Percentiles rank a stretch among this genome's conserved stretches.
phyloP scores from a whole-genome alignment of 208 protist species.

The Endotrypanum monterogeii region DNA sequence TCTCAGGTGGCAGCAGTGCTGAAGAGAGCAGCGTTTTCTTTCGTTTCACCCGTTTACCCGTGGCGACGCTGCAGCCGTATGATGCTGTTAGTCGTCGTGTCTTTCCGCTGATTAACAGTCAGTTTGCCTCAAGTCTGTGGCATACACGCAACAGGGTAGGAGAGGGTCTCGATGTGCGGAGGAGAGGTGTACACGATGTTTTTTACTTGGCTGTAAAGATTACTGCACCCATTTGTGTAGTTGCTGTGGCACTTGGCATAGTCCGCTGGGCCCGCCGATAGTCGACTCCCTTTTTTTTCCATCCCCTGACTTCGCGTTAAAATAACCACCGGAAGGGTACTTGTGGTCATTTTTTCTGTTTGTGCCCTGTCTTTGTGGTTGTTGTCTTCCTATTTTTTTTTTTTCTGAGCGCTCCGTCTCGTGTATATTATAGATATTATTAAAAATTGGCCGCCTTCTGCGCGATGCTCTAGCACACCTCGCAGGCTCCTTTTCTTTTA shows the following conservation, averaged over 20 bases:
- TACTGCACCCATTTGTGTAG: conserved; percentile 3
- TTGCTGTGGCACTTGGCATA: neutral
- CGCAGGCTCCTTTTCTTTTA: no score
- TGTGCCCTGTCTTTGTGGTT: no score
- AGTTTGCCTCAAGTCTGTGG: neutral
- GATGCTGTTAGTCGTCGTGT: conserved; percentile 22
- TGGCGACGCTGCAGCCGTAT: conserved; percentile 24
- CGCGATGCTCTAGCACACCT: no score
- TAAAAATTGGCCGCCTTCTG: no score
- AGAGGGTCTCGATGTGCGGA: neutral
- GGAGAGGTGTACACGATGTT: neutral
- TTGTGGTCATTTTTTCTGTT: neutral
- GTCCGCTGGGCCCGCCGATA: neutral
- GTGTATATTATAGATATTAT: no score
- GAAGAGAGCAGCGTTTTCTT: conserved; percentile 20
- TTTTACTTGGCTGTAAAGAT: neutral
- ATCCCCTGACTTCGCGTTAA: neutral
- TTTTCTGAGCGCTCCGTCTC: no score
- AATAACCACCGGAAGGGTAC: neutral
- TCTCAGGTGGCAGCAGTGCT: neutral
- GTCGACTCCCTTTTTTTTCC: neutral
- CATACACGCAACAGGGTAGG: neutral
- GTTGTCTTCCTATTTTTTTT: no score
- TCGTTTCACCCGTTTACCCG: conserved; percentile 20
- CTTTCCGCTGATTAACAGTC: conserved; percentile 31